Evolutionary conservation across 192 early-diverging fungal species (phyloP).

Genomic region (Coemansia sp.): DNA sequence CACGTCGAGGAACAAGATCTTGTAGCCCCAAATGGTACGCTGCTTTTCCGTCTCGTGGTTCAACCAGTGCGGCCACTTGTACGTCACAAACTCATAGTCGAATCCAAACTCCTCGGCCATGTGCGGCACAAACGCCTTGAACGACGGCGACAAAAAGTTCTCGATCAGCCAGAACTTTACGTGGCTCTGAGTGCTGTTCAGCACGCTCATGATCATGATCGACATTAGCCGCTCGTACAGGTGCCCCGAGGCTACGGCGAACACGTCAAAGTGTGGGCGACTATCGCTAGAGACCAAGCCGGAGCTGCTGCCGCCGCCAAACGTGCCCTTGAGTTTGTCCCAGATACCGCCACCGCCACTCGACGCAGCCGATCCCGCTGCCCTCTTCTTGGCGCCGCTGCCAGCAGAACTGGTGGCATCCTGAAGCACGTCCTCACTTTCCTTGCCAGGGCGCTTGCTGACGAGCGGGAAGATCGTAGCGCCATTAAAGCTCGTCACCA

Average conservation of each 20-base stretch:
- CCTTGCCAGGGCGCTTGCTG: conserved; percentile 79
- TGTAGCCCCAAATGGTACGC: conserved; percentile 99
- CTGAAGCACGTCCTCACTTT: conserved; percentile 72
- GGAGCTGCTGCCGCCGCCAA: conserved; percentile 12
- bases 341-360: conserved; percentile 24
- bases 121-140: conserved; percentile 91
- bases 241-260: conserved; percentile 98
- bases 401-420: conserved; percentile 20
- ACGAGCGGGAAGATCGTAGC: conserved; percentile 80
- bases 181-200: conserved; percentile 81
- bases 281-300: conserved; percentile 4
- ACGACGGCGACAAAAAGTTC: conserved; percentile 96
- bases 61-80: conserved; percentile 99
- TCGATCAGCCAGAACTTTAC: conserved; percentile 99
- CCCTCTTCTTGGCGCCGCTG: conserved; percentile 12
- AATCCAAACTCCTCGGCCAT: conserved; percentile 88
- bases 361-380: background rate
- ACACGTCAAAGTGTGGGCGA: conserved; percentile 83
- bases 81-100: conserved; percentile 95
- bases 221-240: conserved; percentile 97
- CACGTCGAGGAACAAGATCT: conserved; percentile 98
- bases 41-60: conserved; percentile 92
- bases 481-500: conserved; percentile 82
- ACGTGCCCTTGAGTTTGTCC: conserved; percentile 36
- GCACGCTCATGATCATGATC: conserved; percentile 96